Percentiles rank a stretch among this genome's conserved stretches.
Evolutionary conservation across 805 yeast species (phyloP).

Genomic region (Candida pseudofarinosa): DNA sequence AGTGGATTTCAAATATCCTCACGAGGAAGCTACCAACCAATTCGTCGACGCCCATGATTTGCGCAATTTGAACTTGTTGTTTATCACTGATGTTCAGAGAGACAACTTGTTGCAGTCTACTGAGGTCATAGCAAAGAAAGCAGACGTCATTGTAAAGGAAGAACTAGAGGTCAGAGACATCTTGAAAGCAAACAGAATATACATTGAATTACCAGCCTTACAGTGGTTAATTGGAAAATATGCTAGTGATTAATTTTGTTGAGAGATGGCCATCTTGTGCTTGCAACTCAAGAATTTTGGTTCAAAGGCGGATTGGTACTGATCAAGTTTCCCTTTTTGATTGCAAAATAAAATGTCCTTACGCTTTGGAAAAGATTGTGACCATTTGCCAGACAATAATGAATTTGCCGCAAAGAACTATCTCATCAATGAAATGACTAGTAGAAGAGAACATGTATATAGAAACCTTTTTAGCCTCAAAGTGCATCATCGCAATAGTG

Average conservation of each 20-base stretch:
- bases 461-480: not conserved
- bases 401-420: not conserved
- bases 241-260: conserved; percentile 5
- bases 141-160: conserved; percentile 68
- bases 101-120: conserved; percentile 60
- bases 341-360: too few relatives aligned
- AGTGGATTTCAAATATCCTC: conserved; percentile 36
- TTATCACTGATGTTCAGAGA: conserved; percentile 60
- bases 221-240: conserved; percentile 48
- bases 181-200: conserved; percentile 71
- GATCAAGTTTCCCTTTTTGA: too few relatives aligned
- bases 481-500: not conserved
- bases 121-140: conserved; percentile 45
- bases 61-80: conserved; percentile 53
- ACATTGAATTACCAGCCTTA: conserved; percentile 69
- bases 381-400: not conserved
- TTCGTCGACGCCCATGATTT: conserved; percentile 49
- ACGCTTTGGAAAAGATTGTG: too few relatives aligned
- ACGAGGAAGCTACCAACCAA: conserved; percentile 45
- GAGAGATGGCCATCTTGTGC: not conserved
- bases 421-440: not conserved
- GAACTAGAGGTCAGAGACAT: conserved; percentile 80
- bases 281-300: too few relatives aligned
- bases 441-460: not conserved
- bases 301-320: too few relatives aligned